These are phyloP conservation scores for Sarocladiaceae sp. DNA, from an alignment of 2,329 filamentous ascomycete genomes.

Conservation along the genomic window DNA sequence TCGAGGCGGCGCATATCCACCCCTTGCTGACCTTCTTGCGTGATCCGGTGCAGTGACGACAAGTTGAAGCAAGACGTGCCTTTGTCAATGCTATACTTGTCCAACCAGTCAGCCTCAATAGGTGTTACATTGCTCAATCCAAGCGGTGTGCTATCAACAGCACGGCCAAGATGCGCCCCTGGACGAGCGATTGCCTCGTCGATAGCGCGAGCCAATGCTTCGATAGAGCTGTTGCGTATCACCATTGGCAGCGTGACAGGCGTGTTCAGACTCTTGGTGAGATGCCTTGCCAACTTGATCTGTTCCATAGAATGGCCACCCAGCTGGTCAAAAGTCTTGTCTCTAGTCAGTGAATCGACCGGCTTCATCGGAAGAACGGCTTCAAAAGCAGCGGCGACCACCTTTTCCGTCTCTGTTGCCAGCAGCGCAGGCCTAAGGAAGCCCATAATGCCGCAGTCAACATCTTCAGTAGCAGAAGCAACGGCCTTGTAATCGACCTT, in stretches of 20 bases:
- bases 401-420: not conserved
- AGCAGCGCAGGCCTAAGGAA: no score
- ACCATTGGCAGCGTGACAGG: slow-evolving; percentile 15
- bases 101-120: not conserved
- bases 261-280: slow-evolving; percentile 1
- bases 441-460: no score
- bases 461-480: no score
- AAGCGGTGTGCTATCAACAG: no score
- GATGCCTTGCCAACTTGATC: slow-evolving; percentile 13
- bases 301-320: slow-evolving; percentile 22
- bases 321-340: slow-evolving; percentile 19
- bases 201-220: not conserved
- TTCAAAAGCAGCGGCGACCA: slow-evolving; percentile 10
- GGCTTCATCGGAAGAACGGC: slow-evolving; percentile 12
- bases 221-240: slow-evolving; percentile 9
- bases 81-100: not conserved
- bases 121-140: no score
- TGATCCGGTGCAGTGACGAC: slow-evolving; percentile 16
- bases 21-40: not conserved
- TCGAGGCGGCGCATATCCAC: slow-evolving; percentile 15
- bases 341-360: slow-evolving; percentile 10
- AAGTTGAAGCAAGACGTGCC: slow-evolving; percentile 22
- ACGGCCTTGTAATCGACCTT: slow-evolving; percentile 28
- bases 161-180: no score
- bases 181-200: no score